Evolutionary conservation across 345 rosid genomes (phyloP).

Genomic region (Lepidium aucheri): DNA sequence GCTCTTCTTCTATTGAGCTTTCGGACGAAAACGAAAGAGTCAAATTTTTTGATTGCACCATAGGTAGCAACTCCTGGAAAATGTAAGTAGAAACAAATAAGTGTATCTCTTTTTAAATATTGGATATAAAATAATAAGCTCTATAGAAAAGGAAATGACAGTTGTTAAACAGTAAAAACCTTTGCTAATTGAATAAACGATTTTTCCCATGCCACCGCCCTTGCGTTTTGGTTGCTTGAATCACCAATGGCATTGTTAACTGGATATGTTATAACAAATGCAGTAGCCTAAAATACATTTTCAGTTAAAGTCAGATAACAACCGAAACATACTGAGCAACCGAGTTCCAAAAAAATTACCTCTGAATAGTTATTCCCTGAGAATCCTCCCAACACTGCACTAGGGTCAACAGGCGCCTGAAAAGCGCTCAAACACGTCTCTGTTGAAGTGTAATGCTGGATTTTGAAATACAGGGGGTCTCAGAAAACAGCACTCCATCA

Average conservation of each 20-base stretch:
- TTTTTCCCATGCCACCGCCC: conserved; percentile 91
- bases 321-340: conserved; percentile 12
- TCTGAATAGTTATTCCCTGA: conserved; percentile 74
- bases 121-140: not conserved
- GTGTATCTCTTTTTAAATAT: not conserved
- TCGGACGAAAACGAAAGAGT: conserved; percentile 91
- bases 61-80: conserved; percentile 59
- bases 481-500: conserved; percentile 7
- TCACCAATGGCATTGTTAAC: conserved; percentile 71
- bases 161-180: conserved; percentile 35
- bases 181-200: conserved; percentile 77
- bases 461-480: conserved; percentile 2
- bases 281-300: conserved; percentile 64
- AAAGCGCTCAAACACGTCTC: conserved; percentile 86
- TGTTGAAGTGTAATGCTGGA: conserved; percentile 86
- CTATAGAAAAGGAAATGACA: not conserved
- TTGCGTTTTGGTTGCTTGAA: conserved; percentile 47
- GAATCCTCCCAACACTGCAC: conserved; percentile 90
- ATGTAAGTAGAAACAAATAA: conserved; percentile 11
- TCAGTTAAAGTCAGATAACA: not conserved
- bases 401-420: conserved; percentile 95
- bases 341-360: conserved; percentile 43
- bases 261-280: conserved; percentile 84
- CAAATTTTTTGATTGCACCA: conserved; percentile 66
- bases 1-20: conserved; percentile 94